Percentiles rank a stretch among this genome's conserved stretches.
Conservation (phyloP, 1,139 yeast genomes). For the Keqinozyma sinolaborantium region DNA sequence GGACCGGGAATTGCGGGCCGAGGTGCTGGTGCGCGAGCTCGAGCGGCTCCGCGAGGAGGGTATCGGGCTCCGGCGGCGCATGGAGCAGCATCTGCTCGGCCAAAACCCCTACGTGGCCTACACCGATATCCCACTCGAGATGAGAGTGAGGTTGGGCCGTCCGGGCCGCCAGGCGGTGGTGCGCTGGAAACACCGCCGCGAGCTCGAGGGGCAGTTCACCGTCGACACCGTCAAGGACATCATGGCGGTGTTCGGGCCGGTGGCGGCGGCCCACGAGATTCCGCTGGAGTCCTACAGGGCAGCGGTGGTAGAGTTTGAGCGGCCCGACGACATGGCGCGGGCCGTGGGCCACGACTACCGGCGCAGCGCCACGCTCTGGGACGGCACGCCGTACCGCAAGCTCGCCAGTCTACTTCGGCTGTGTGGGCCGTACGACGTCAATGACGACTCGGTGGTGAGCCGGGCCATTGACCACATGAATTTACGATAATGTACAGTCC, state of each 20-base stretch:
- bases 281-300: slow-evolving; percentile 25
- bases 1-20: slow-evolving; percentile 6
- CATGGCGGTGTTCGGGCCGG: slow-evolving; percentile 46
- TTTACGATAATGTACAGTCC: slow-evolving; percentile 20
- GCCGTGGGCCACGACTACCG: slow-evolving; percentile 43
- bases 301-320: slow-evolving; percentile 32
- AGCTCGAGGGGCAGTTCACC: slow-evolving; percentile 27
- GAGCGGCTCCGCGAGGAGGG: slow-evolving; percentile 32
- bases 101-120: slow-evolving; percentile 16
- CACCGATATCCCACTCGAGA: slow-evolving; percentile 13
- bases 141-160: slow-evolving; percentile 3
- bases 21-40: slow-evolving; percentile 15
- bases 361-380: slow-evolving; percentile 43
- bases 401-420: slow-evolving; percentile 44
- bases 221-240: slow-evolving; percentile 29
- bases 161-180: slow-evolving; percentile 16
- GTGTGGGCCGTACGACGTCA: slow-evolving; percentile 15
- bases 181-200: slow-evolving; percentile 44
- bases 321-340: slow-evolving; percentile 19
- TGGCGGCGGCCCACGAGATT: slow-evolving; percentile 15
- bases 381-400: slow-evolving; percentile 40
- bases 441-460: slow-evolving; percentile 5
- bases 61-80: slow-evolving; percentile 18
- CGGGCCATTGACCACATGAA: not conserved
- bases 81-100: slow-evolving; percentile 14